A percentile compares a stretch with the other conserved stretches of the same genome.
Conservation (phyloP, 2,329 filamentous ascomycete species). For the Fusarium pseudocircinatum region DNA sequence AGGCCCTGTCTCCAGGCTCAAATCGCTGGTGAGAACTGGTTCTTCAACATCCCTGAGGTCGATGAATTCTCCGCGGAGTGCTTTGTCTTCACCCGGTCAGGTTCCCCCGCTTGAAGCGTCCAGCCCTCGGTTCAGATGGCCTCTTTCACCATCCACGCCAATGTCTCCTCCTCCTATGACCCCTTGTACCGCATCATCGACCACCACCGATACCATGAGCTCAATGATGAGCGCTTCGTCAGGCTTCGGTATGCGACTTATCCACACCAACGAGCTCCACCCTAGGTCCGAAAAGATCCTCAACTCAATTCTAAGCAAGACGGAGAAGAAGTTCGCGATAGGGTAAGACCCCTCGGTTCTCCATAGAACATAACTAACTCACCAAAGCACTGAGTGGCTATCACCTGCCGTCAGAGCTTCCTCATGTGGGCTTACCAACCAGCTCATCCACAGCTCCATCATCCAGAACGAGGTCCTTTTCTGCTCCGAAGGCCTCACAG, state of each 20-base stretch:
- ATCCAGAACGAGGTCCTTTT: conserved; percentile 70
- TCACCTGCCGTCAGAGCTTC: conserved; percentile 55
- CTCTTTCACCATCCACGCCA: conserved; percentile 52
- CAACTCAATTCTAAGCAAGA: conserved; percentile 60
- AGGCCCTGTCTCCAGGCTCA: conserved; percentile 47
- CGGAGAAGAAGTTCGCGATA: conserved; percentile 57
- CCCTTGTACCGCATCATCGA: conserved; percentile 54
- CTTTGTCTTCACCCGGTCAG: conserved; percentile 47
- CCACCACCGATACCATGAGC: conserved; percentile 46
- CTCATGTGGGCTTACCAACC: conserved; percentile 57
- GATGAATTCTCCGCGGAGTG: conserved; percentile 35
- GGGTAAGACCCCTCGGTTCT: conserved; percentile 45
- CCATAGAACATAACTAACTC: conserved; percentile 11
- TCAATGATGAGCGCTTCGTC: conserved; percentile 47
- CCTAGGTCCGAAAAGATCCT: conserved; percentile 59
- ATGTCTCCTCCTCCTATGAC: conserved; percentile 57
- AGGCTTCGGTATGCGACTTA: conserved; percentile 60
- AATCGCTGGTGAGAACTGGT: conserved; percentile 45
- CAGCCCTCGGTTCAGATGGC: conserved; percentile 44
- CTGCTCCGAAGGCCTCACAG: conserved; percentile 65
- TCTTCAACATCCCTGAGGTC: conserved; percentile 40
- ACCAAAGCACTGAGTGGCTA: conserved; percentile 53
- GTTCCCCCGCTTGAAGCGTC: conserved; percentile 45
- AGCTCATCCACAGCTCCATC: conserved; percentile 66
- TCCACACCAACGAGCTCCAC: conserved; percentile 59